These are phyloP conservation scores for Vitis cinerea DNA, from an alignment of 164 flowering plant species.

Conservation along the genomic window DNA sequence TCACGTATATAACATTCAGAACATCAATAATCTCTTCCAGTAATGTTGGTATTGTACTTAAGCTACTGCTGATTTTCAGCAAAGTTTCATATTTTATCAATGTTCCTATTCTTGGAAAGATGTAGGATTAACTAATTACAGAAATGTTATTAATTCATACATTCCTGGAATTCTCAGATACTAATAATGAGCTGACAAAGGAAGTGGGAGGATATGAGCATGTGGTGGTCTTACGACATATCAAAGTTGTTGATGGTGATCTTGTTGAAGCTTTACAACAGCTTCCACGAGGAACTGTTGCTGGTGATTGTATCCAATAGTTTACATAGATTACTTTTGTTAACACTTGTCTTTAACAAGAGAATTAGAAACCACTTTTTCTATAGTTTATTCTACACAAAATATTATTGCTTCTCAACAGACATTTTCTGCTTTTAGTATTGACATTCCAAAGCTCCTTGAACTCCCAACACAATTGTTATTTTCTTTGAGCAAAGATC, in stretches of 20 bases:
- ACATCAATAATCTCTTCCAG: background rate
- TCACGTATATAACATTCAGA: background rate
- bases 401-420: background rate
- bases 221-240: slow-evolving; percentile 55
- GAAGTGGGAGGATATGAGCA: slow-evolving; percentile 97
- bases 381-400: too few relatives aligned
- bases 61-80: background rate
- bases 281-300: slow-evolving; percentile 72
- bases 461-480: background rate
- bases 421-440: background rate
- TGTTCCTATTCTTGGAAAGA: background rate
- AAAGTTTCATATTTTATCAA: background rate
- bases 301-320: slow-evolving; percentile 89
- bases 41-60: background rate
- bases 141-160: background rate
- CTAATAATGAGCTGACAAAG: slow-evolving; percentile 72
- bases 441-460: background rate
- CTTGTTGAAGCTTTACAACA: slow-evolving; percentile 51
- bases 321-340: too few relatives aligned
- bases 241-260: slow-evolving; percentile 80
- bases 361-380: background rate
- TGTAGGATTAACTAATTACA: too few relatives aligned
- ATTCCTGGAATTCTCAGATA: slow-evolving; percentile 47
- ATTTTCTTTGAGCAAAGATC: background rate
- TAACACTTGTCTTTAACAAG: background rate